Evolutionary conservation across 2,329 filamentous ascomycete genomes (phyloP).

Genomic region (Sarocladium kiliense): DNA sequence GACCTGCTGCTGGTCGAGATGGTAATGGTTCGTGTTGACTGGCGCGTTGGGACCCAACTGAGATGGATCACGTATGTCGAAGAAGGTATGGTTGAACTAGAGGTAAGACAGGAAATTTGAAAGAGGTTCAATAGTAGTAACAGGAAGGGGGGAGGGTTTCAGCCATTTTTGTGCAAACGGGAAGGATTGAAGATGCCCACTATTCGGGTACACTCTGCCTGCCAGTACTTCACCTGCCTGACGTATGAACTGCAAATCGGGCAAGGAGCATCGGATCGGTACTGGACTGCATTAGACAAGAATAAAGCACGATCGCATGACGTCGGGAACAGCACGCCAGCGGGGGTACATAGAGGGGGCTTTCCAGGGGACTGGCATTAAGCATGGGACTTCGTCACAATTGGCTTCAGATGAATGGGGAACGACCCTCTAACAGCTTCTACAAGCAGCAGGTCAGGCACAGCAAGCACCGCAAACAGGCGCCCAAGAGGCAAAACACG

Average conservation of each 20-base stretch:
- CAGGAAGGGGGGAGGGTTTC: neutral
- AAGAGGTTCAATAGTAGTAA: neutral
- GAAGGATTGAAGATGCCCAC: slow-evolving; percentile 2
- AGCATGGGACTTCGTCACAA: slow-evolving; percentile 4
- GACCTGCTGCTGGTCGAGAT: too few relatives aligned
- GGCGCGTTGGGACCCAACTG: neutral
- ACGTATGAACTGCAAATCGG: neutral
- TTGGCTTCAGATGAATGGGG: neutral
- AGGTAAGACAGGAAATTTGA: neutral
- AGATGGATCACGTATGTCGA: neutral
- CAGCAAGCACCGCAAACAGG: neutral
- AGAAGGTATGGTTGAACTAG: neutral
- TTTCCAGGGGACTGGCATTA: neutral
- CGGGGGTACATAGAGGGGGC: neutral
- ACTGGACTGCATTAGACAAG: neutral
- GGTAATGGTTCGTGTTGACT: too few relatives aligned
- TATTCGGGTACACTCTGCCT: neutral
- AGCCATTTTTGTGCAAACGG: neutral
- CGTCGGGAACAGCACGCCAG: neutral
- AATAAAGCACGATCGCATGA: neutral
- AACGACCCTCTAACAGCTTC: neutral
- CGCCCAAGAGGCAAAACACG: neutral
- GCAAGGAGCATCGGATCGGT: neutral
- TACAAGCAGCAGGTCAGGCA: neutral
- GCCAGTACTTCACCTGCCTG: neutral